phyloP scores from a whole-genome alignment of 2,329 filamentous ascomycete genomes.

The Fusarium sp. region DNA sequence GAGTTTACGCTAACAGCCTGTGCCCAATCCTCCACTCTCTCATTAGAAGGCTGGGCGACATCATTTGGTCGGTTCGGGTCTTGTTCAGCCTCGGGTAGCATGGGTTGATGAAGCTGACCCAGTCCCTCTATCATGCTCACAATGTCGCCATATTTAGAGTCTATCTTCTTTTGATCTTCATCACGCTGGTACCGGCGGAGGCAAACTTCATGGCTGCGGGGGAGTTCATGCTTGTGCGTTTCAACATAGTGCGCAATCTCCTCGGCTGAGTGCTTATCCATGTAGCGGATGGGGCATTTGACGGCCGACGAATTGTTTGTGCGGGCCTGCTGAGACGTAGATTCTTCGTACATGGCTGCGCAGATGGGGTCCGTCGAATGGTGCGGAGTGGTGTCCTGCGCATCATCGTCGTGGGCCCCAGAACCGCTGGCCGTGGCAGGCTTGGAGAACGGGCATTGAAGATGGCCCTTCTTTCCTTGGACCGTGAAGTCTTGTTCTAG shows the following conservation, averaged over 20 bases:
- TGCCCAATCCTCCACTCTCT: slow-evolving; percentile 88
- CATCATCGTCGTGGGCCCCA: slow-evolving; percentile 47
- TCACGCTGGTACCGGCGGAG: slow-evolving; percentile 90
- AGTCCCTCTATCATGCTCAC: slow-evolving; percentile 95
- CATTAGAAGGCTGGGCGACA: slow-evolving; percentile 68
- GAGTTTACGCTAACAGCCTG: slow-evolving; percentile 75
- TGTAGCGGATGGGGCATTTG: slow-evolving; percentile 91
- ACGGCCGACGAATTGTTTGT: slow-evolving; percentile 65
- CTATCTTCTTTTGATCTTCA: slow-evolving; percentile 85
- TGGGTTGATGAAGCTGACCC: slow-evolving; percentile 87
- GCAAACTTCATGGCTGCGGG: slow-evolving; percentile 92
- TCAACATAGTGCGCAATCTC: slow-evolving; percentile 95
- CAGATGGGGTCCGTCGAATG: slow-evolving; percentile 72
- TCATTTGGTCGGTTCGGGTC: slow-evolving; percentile 59
- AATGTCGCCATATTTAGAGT: slow-evolving; percentile 93
- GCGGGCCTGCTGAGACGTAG: slow-evolving; percentile 64
- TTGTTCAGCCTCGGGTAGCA: slow-evolving; percentile 74
- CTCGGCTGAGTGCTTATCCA: slow-evolving; percentile 92
- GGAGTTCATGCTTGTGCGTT: slow-evolving; percentile 94
- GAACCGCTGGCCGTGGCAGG: slow-evolving; percentile 52
- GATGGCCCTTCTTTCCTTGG: slow-evolving; percentile 80
- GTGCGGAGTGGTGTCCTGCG: slow-evolving; percentile 60
- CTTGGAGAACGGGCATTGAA: slow-evolving; percentile 84
- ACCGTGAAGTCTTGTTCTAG: slow-evolving; percentile 94
- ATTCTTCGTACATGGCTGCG: slow-evolving; percentile 73